phyloP scores from a whole-genome alignment of 345 rosid species.

The Salix exigua region DNA sequence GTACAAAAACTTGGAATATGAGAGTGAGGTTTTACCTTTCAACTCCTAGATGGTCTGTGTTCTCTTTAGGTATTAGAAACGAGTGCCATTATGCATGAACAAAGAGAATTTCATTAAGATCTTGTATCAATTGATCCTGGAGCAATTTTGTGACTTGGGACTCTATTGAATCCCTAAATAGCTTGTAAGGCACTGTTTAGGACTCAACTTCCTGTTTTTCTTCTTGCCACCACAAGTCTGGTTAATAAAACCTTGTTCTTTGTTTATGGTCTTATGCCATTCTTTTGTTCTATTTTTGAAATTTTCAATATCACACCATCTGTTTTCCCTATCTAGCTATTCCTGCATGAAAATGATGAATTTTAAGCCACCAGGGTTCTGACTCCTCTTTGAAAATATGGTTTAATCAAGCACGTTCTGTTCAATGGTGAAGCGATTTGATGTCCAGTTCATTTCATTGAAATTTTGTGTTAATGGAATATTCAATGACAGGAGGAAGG shows the following conservation, averaged over 20 bases:
- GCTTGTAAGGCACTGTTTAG: not conserved
- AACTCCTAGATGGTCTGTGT: not conserved
- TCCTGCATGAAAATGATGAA: not conserved
- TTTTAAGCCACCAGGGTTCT: not conserved
- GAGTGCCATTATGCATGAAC: not conserved
- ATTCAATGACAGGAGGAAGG: constrained; percentile 70
- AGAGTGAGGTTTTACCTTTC: not conserved
- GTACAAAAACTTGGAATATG: not conserved
- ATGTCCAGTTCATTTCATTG: not conserved
- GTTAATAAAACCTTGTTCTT: not conserved
- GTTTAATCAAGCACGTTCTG: not conserved
- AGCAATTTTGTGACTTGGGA: not conserved
- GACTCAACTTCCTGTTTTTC: not conserved
- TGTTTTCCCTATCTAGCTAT: not conserved
- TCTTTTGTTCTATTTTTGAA: not conserved
- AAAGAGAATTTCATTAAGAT: constrained; percentile 5
- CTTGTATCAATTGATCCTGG: not conserved
- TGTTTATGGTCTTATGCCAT: no score
- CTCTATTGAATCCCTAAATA: not conserved
- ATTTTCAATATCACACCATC: not conserved
- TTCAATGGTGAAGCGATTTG: not conserved
- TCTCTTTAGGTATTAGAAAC: not conserved
- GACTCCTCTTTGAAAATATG: not conserved
- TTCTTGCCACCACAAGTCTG: not conserved
- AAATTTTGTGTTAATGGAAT: not conserved